A percentile compares a stretch with the other conserved stretches of the same genome.
These are phyloP conservation scores for Chrysoporthe cubensis DNA, from an alignment of 2,329 filamentous ascomycete genomes.

Conservation along the genomic window DNA sequence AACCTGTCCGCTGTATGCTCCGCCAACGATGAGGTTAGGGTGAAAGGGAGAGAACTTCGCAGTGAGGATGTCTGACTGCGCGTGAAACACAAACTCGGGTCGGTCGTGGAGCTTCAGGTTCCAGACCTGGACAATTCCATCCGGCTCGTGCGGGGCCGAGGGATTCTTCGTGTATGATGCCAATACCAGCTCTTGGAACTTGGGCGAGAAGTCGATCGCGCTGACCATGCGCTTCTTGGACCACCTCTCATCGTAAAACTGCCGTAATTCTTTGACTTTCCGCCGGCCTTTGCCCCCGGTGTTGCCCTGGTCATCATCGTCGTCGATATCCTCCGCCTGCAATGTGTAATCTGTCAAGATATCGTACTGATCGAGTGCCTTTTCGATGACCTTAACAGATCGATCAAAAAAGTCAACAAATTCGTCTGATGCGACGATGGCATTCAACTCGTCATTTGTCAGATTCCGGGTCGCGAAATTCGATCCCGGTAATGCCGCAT, in stretches of 20 bases:
- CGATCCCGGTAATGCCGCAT: slow-evolving; percentile 45
- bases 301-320: slow-evolving; percentile 82
- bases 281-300: slow-evolving; percentile 72
- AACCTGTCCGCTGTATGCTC: slow-evolving; percentile 95
- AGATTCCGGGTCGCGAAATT: slow-evolving; percentile 82
- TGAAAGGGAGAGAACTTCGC: slow-evolving; percentile 99
- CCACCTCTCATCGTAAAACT: slow-evolving; percentile 95
- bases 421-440: slow-evolving; percentile 88
- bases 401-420: slow-evolving; percentile 95
- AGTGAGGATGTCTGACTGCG: slow-evolving; percentile 91
- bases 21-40: slow-evolving; percentile 92
- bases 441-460: slow-evolving; percentile 82
- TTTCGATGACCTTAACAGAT: slow-evolving; percentile 95
- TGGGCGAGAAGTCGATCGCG: slow-evolving; percentile 91
- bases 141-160: slow-evolving; percentile 88
- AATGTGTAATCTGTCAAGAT: slow-evolving; percentile 93
- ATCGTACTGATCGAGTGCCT: slow-evolving; percentile 94
- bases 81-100: slow-evolving; percentile 95
- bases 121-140: slow-evolving; percentile 95
- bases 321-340: slow-evolving; percentile 73
- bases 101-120: slow-evolving; percentile 93
- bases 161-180: slow-evolving; percentile 98
- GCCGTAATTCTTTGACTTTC: slow-evolving; percentile 82
- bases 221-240: slow-evolving; percentile 98
- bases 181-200: slow-evolving; percentile 90